Evolutionary conservation across 495 filamentous ascomycete genomes (phyloP), one percentile per base, ranked within the genome.

Genomic region (Tuber magnatum): DNA sequence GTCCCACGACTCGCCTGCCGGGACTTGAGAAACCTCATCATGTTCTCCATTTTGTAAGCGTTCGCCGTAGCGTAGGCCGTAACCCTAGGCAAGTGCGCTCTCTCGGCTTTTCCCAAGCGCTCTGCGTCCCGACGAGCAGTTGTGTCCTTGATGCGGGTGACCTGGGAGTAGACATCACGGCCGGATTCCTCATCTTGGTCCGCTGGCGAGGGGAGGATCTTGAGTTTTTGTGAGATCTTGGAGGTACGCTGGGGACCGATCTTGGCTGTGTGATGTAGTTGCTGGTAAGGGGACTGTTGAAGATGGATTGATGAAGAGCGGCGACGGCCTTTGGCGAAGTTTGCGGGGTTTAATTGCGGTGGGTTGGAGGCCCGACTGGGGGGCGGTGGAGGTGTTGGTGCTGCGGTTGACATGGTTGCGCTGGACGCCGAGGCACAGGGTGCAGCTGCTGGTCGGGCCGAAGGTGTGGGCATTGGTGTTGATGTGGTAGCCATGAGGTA

Each of bases 11-110:
- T 88, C 78, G 90, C 91, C 39, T 87, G 87, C 70, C 92, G 87
- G 16, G 92, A 91, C 84, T 98, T 99, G 43, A 99, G 85, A 81
- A 93, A 98, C 73, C 90, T 88, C 88, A 97, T 91, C 65, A 97
- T 85, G 7, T 90, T 90, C 10, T 97, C 94, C 83, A 97, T 88
- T 75, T 93, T 90, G 81, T 97, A 97, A 20, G 89, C 91, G 83
- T 92, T 92, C 40, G 96, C 93, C 1, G 96, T 98, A 80, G 94
- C 97, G 84, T 97, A 98, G 28, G 95, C 95, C 39, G 95, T 97
- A 6, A 99, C 95, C 73, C 95, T 86, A 3, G 95, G 95, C 69
- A 99, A 85, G 76, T 89, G 87, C 72, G 93, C 92, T 56, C 95
- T 88, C 81, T 99, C 95, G 48, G 94, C 94, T 80, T 97, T 98